Conservation (phyloP, 345 rosid species). For the Aquilaria sinensis region DNA sequence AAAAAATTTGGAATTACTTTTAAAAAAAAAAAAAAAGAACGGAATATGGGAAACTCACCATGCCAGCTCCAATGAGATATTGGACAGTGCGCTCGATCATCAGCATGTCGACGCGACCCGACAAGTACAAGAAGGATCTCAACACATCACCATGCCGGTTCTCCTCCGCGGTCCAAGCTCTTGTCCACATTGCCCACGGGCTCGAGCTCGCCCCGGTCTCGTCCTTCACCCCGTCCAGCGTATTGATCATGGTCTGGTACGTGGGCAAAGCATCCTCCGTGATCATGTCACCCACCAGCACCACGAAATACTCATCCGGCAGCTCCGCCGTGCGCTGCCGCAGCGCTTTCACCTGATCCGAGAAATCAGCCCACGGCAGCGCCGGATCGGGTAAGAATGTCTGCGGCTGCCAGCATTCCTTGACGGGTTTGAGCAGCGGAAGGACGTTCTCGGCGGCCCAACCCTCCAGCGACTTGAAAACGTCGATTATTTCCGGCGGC, state of each 20-base stretch:
- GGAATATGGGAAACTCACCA: conserved; percentile 28
- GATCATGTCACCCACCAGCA: conserved; percentile 78
- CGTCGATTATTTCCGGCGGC: conserved; percentile 57
- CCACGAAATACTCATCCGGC: conserved; percentile 69
- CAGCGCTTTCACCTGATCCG: conserved; percentile 47
- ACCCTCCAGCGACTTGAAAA: conserved; percentile 55
- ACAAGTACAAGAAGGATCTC: conserved; percentile 44
- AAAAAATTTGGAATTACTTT: too few species aligned
- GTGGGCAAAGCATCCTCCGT: conserved; percentile 82
- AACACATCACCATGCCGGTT: conserved; percentile 76
- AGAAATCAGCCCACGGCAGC: conserved; percentile 32
- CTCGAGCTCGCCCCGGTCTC: conserved; percentile 66
- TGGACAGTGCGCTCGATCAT: conserved; percentile 59
- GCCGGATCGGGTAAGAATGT: conserved; percentile 48
- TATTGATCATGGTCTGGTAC: conserved; percentile 65
- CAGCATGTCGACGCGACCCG: conserved; percentile 76
- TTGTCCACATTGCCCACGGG: conserved; percentile 76
- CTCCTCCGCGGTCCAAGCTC: conserved; percentile 80
- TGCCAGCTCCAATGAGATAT: conserved; percentile 59
- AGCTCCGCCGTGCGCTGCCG: conserved; percentile 46
- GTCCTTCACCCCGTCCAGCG: conserved; percentile 65
- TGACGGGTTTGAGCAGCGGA: conserved; percentile 65
- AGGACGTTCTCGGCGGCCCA: conserved; percentile 52
- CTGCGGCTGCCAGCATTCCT: conserved; percentile 68
- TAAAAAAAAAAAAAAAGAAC: neutral